Evolutionary conservation across 768 basidiomycete species (phyloP).

Genomic region (Tephrocybe rancida): DNA sequence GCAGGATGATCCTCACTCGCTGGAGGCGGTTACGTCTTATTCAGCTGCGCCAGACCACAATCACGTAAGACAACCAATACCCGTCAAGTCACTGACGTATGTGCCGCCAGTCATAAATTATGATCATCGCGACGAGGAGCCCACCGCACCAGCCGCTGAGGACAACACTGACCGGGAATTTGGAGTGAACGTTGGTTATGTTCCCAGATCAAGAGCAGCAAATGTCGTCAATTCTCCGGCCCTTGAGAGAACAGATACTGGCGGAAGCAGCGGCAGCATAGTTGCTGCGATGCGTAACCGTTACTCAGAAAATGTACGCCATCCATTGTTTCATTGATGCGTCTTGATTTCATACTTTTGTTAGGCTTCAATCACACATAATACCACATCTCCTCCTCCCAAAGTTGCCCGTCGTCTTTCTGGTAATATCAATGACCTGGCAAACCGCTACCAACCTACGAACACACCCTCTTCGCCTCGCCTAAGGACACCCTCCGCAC

Average conservation of each 20-base stretch:
- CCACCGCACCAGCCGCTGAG: constrained; percentile 9
- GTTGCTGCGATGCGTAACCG: constrained; percentile 73
- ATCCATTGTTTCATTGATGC: constrained; percentile 1
- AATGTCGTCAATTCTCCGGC: constrained; percentile 29
- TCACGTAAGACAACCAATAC: not conserved
- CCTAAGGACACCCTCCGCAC: constrained; percentile 32
- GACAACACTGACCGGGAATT: constrained; percentile 34
- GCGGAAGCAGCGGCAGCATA: constrained; percentile 54
- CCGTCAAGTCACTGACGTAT: not conserved
- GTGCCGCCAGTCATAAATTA: not conserved
- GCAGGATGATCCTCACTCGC: constrained; percentile 1
- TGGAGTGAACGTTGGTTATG: constrained; percentile 24
- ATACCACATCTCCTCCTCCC: constrained; percentile 52
- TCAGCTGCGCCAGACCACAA: not conserved
- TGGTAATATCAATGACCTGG: constrained; percentile 63
- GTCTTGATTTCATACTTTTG: constrained; percentile 7
- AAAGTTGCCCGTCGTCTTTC: constrained; percentile 67
- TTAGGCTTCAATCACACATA: constrained; percentile 32
- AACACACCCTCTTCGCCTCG: constrained; percentile 47
- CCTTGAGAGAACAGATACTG: constrained; percentile 56
- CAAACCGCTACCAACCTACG: constrained; percentile 57
- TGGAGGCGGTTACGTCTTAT: not conserved
- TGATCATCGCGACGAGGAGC: not conserved
- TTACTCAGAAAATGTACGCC: constrained; percentile 58
- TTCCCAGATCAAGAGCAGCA: constrained; percentile 28